A percentile compares a stretch with the other conserved stretches of the same genome.
phyloP scores from a whole-genome alignment of 805 yeast species.

The Lipomyces chichibuensis region DNA sequence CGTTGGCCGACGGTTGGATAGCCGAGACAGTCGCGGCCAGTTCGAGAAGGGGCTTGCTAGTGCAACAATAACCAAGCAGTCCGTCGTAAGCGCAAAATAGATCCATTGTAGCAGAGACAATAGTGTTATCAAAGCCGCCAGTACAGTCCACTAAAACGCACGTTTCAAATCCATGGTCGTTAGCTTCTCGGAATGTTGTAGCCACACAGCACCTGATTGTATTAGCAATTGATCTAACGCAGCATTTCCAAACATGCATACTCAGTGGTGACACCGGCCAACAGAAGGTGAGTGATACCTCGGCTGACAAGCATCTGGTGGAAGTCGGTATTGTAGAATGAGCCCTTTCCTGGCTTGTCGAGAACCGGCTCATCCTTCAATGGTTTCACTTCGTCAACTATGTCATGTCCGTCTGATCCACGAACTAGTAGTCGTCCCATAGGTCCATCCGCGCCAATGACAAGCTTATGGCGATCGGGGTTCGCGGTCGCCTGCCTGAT shows the following conservation, averaged over 20 bases:
- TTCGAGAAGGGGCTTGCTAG: slow-evolving; percentile 31
- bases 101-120: slow-evolving; percentile 34
- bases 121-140: slow-evolving; percentile 37
- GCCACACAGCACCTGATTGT: slow-evolving; percentile 42
- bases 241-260: neutral
- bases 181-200: slow-evolving; percentile 44
- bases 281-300: slow-evolving; percentile 42
- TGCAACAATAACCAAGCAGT: slow-evolving; percentile 37
- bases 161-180: slow-evolving; percentile 44
- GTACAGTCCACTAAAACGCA: slow-evolving; percentile 40
- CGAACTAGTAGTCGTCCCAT: slow-evolving; percentile 44
- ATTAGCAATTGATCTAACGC: neutral
- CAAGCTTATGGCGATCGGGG: slow-evolving; percentile 34
- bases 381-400: slow-evolving; percentile 43
- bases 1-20: slow-evolving; percentile 4
- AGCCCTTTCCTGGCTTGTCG: slow-evolving; percentile 47
- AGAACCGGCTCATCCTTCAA: slow-evolving; percentile 40
- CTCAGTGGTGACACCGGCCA: slow-evolving; percentile 46
- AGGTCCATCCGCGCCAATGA: slow-evolving; percentile 43
- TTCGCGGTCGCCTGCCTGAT: slow-evolving; percentile 39
- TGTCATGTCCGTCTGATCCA: slow-evolving; percentile 44
- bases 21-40: slow-evolving; percentile 28
- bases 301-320: slow-evolving; percentile 41
- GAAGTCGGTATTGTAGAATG: slow-evolving; percentile 44
- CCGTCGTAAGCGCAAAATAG: slow-evolving; percentile 39